Conservation (phyloP, 2,329 filamentous ascomycete genomes). For the Aureobasidium sp. region DNA sequence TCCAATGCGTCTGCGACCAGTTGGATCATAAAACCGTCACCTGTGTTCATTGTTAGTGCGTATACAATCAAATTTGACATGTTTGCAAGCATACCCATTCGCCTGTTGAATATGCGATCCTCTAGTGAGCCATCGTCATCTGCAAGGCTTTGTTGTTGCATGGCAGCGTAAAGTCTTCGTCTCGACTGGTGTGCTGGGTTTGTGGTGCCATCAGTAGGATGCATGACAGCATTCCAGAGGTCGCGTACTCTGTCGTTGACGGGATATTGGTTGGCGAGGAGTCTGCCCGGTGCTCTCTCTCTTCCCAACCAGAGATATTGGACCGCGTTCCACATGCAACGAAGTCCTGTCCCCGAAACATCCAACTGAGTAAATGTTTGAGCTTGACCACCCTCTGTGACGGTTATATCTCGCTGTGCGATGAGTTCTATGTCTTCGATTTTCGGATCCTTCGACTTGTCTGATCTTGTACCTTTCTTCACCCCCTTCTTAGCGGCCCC, state of each 20-base stretch:
- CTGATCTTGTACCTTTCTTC: neutral
- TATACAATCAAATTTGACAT: neutral
- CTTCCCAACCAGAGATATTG: neutral
- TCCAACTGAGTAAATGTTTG: neutral
- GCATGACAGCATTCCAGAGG: neutral
- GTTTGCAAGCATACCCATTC: neutral
- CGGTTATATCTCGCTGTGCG: neutral
- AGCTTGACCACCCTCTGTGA: neutral
- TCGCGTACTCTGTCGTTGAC: neutral
- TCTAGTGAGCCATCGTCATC: neutral
- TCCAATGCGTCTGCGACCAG: constrained; percentile 4
- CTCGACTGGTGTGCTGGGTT: neutral
- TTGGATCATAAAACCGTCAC: neutral
- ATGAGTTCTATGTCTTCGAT: neutral
- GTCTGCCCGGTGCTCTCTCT: neutral
- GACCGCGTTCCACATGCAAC: neutral
- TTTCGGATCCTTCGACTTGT: neutral
- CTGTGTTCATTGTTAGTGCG: neutral
- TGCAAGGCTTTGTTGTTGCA: neutral
- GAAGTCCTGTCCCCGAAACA: neutral
- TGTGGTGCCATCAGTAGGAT: neutral
- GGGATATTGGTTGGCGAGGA: neutral
- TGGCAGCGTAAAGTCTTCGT: neutral
- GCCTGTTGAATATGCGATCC: neutral
- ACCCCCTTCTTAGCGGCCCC: neutral